Percentiles rank a stretch among this genome's conserved stretches.
phyloP scores from a whole-genome alignment of 2,329 filamentous ascomycete species.

The Pseudopyricularia javanii region DNA sequence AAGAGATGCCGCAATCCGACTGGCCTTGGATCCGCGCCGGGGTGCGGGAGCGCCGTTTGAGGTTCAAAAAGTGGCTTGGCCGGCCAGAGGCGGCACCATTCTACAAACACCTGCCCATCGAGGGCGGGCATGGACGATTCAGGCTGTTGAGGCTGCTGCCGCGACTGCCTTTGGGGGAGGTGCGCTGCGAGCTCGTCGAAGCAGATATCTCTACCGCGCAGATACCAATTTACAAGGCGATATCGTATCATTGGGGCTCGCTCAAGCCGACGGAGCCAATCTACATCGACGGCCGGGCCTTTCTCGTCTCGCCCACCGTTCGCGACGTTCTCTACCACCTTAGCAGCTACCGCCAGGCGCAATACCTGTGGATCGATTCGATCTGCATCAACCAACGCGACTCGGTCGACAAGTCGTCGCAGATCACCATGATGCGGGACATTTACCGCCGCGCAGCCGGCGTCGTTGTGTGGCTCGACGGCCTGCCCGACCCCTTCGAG shows the following conservation, averaged over 20 bases:
- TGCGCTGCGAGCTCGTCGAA: not conserved
- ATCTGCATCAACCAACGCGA: conserved; percentile 10
- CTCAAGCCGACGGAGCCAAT: not conserved
- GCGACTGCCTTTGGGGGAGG: not conserved
- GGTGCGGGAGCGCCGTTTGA: not conserved
- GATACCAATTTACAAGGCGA: not conserved
- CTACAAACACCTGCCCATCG: not conserved
- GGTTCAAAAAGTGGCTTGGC: not conserved
- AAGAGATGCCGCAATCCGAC: not conserved
- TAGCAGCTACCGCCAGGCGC: not conserved
- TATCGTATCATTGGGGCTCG: not conserved
- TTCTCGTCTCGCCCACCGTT: not conserved
- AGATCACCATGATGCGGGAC: conserved; percentile 6
- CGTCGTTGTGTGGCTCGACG: conserved; percentile 4
- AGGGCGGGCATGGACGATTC: not conserved
- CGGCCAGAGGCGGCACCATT: not conserved
- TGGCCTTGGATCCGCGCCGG: not conserved
- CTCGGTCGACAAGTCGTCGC: conserved; percentile 4
- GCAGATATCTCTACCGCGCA: not conserved
- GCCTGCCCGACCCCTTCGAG: not conserved
- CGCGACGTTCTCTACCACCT: not conserved
- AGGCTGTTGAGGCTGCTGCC: not conserved
- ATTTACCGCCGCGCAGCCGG: conserved; percentile 6
- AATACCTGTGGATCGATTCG: conserved; percentile 9
- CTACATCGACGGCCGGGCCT: not conserved